These are phyloP conservation scores for Thuja plicata DNA, from an alignment of 83 land plant species.

Conservation along the genomic window DNA sequence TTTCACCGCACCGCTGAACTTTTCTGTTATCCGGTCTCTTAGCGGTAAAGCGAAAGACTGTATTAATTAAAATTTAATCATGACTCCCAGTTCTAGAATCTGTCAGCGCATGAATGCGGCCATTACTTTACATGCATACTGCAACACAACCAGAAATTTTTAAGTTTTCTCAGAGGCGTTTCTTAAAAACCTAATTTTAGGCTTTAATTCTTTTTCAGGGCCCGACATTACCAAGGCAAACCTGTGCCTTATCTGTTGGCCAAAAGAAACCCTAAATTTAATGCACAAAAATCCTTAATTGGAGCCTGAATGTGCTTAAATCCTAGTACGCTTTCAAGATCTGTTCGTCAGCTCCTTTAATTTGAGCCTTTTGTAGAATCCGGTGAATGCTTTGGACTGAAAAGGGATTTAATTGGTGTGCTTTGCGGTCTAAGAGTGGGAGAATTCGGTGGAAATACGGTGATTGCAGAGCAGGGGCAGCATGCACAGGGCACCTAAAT, in stretches of 20 bases:
- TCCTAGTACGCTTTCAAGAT: neutral
- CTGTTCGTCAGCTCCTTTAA: neutral
- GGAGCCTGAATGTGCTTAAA: neutral
- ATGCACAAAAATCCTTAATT: too few species aligned
- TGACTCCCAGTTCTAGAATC: neutral
- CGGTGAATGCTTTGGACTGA: neutral
- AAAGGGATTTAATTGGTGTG: neutral
- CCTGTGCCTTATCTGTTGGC: too few species aligned
- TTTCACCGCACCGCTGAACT: neutral
- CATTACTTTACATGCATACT: neutral
- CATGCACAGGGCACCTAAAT: slow-evolving; percentile 65
- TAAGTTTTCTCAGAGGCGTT: neutral
- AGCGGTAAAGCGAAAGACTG: neutral
- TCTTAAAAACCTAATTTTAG: neutral
- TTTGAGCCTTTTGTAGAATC: neutral
- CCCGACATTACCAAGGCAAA: neutral
- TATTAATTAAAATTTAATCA: neutral
- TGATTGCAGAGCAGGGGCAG: slow-evolving; percentile 29
- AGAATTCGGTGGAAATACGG: slow-evolving; percentile 3
- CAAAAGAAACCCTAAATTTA: too few species aligned
- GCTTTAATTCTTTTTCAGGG: neutral
- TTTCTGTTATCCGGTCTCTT: neutral
- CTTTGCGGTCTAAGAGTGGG: neutral
- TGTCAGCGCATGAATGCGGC: neutral
- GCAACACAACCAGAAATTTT: neutral